Conservation (phyloP, 2,329 filamentous ascomycete species). For the Fusarium redolens region DNA sequence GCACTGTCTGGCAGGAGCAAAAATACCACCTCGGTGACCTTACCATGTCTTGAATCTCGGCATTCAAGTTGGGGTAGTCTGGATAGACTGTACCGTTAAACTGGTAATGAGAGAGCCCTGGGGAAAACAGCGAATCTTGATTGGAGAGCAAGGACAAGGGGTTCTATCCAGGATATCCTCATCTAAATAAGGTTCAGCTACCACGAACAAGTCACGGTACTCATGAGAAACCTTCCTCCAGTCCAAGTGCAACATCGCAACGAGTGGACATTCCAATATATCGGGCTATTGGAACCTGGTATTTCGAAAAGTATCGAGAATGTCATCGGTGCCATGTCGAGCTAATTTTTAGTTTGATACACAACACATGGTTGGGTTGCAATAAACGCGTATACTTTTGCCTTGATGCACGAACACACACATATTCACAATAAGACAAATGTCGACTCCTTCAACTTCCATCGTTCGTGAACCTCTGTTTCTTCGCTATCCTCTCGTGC, state of each 20-base stretch:
- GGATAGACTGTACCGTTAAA: constrained; percentile 24
- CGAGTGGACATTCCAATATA: neutral
- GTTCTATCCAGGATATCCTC: constrained; percentile 16
- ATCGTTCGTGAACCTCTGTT: neutral
- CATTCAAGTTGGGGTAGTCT: constrained; percentile 17
- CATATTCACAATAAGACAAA: constrained; percentile 1
- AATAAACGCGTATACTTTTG: neutral
- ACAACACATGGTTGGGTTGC: neutral
- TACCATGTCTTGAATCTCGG: constrained; percentile 27
- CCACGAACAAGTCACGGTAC: constrained; percentile 21
- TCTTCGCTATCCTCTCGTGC: constrained; percentile 13
- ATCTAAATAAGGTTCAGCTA: constrained; percentile 42
- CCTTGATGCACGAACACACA: neutral
- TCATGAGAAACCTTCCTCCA: constrained; percentile 14
- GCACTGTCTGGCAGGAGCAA: constrained; percentile 1
- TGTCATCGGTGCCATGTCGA: neutral
- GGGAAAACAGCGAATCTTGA: constrained; percentile 21
- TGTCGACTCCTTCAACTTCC: neutral
- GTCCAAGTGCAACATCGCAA: constrained; percentile 2
- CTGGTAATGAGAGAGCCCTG: constrained; percentile 11
- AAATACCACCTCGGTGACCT: constrained; percentile 27
- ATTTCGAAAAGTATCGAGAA: neutral
- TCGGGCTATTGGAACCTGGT: neutral
- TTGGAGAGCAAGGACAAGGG: constrained; percentile 34
- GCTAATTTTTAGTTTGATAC: constrained; percentile 5